phyloP scores from a whole-genome alignment of 176 grass and related monocot species.

The Rhynchospora breviuscula region DNA sequence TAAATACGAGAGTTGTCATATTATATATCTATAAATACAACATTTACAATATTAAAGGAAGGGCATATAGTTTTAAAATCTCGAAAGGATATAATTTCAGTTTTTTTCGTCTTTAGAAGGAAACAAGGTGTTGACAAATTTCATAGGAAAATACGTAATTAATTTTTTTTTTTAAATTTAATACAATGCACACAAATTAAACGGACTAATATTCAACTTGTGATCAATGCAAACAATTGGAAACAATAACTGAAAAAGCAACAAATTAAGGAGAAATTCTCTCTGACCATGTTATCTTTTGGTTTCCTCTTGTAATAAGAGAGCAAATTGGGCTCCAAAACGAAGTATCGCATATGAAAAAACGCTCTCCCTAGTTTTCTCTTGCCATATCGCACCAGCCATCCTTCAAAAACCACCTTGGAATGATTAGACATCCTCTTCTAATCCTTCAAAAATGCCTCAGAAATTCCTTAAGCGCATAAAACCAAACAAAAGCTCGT shows the following conservation, averaged over 20 bases:
- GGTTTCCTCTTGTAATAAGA: slow-evolving; percentile 90
- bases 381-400: slow-evolving; percentile 78
- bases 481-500: background rate
- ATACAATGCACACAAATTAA: background rate
- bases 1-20: background rate
- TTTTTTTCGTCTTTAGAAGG: background rate
- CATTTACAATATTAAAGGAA: background rate
- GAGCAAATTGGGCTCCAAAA: slow-evolving; percentile 55
- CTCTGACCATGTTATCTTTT: slow-evolving; percentile 57
- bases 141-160: background rate
- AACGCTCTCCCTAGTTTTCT: slow-evolving; percentile 79
- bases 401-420: slow-evolving; percentile 57
- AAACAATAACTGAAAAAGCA: background rate
- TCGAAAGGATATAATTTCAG: background rate
- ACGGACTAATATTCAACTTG: background rate
- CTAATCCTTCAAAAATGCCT: slow-evolving; percentile 12
- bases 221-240: background rate
- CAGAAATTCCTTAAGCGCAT: background rate
- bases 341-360: slow-evolving; percentile 75
- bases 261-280: background rate
- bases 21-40: background rate
- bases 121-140: background rate
- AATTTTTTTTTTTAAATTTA: background rate
- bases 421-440: slow-evolving; percentile 20
- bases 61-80: background rate